Base-by-base conservation (phyloP, 768 basidiomycete species). In the Tricholoma sp. region DNA sequence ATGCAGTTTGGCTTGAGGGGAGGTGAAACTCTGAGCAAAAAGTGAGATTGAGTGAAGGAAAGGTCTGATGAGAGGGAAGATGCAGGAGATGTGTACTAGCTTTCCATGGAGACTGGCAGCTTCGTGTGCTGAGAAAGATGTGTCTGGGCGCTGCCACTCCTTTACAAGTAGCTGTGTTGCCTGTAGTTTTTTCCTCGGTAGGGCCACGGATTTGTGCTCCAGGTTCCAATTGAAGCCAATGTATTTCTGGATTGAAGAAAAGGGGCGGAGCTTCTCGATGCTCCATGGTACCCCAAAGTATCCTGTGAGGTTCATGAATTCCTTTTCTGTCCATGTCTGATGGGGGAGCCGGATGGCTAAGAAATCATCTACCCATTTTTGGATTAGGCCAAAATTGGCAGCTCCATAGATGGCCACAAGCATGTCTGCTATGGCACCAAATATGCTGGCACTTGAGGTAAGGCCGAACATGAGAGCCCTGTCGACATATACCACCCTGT, bases 341-440 rank as follows among this genome's bases (percentile, higher is more conserved):
- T 53, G 20, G 1, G 70, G n/a, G n/a, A n/a, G n/a, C n/a, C n/a
- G n/a, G n/a, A n/a, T n/a, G n/a, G 68, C 65, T 2, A 72, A 49
- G 52, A 75, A 74, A 44, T 76, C 67, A 65, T 76, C 72, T 0
- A 75, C 74, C 75, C 75, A 76, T 54, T 76, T 76, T n/a, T 44
- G 15, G 11, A 71, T 55, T 2, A 55, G 57, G 0, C 56, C 31
- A 34, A 68, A 61, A 2, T 69, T 70, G 1, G 33, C 29, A 8
- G 52, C 44, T 10, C 37, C 1, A 59, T 69, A 72, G 13, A 75
- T 69, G 0, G 59, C 69, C 0, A 69, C 62, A 0, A 74, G 50
- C 62, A 69, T 66, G 57, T 76, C 70, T 3, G 74, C 74, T 0
- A 76, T 54, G 0, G 57, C 41, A 0, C 76, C 70, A 47, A 72